Evolutionary conservation across 106 monocot species (phyloP).

Genomic region (Platanthera guangdongensis): DNA sequence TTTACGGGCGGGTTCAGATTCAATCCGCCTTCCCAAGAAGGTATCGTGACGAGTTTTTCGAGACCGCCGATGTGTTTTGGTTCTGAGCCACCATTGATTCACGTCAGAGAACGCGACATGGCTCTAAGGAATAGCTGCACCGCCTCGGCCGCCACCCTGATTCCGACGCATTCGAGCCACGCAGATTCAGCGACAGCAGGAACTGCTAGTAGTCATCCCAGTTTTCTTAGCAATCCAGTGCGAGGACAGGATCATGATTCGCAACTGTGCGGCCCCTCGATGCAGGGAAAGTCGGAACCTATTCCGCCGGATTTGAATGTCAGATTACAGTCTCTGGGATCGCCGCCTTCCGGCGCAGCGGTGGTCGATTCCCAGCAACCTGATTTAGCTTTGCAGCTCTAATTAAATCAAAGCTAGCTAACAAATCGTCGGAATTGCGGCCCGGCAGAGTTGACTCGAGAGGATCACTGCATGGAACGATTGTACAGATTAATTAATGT

Average conservation of each 20-base stretch:
- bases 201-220: neutral
- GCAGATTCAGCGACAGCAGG: constrained; percentile 12
- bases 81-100: constrained; percentile 5
- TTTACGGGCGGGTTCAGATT: constrained; percentile 5
- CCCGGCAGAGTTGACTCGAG: neutral
- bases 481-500: constrained; percentile 10
- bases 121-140: constrained; percentile 25
- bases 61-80: neutral
- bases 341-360: constrained; percentile 17
- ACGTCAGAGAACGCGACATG: constrained; percentile 8
- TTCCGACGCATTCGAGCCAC: constrained; percentile 6
- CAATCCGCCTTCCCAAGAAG: constrained; percentile 3
- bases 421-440: too few relatives aligned
- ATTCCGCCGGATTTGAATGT: constrained; percentile 50
- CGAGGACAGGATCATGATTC: constrained; percentile 9
- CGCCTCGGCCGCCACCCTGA: neutral
- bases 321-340: constrained; percentile 53
- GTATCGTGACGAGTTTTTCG: neutral
- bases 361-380: constrained; percentile 46
- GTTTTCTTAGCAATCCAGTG: neutral
- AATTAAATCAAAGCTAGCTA: neutral
- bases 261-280: constrained; percentile 13
- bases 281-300: constrained; percentile 15
- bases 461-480: neutral
- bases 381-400: constrained; percentile 82